Evolutionary conservation across 1,284 basidiomycete genomes (phyloP), one percentile per base, ranked within the genome.

Genomic region (Apiotrichum veenhuisii): DNA sequence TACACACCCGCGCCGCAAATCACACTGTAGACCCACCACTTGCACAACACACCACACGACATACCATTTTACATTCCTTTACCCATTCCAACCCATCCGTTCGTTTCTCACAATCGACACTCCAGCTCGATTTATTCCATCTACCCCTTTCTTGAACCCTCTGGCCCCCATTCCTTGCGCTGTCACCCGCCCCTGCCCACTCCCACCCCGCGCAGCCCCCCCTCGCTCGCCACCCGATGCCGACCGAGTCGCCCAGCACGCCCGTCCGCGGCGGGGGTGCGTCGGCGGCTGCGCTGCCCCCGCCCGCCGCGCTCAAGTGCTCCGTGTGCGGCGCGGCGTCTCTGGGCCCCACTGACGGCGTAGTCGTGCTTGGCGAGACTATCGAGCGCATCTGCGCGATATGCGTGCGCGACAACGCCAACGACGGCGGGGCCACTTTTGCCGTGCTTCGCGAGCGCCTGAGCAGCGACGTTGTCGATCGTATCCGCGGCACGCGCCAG

Each of bases 301-400:
- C 52, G 14, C 57, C 60, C 12, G 61, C 55, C 5, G 40, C 52
- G 14, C 63, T 70, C 61, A 75, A 75, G 62, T 75, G 73, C 55
- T 57, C 68, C 1, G 43, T 68, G 23, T 75, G 73, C 58, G 73
- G 73, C 15, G 54, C 61, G 2, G 68, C 46, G 30, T 64, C 44
- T 5, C 55, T 57, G 5, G 52, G 59, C 23, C 59, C 49, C 17
- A 44, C 38, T 10, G 61, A 66, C 30, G 67, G 56, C 15, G 55
- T 63, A 12, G 51, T 64, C 26, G 49, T 67, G 20, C 51, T 68
- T 15, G 56, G 60, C 33, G 63, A 69, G 23, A 42, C 59, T 26
- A 55, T 65, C 42, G 71, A 73, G 55, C 59, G 70, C 40, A 55
- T 75, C 10, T 75, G 73, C 53, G 65, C 63, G 5, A 48, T 60